These are phyloP conservation scores for Scutellaria baicalensis DNA, from an alignment of 257 asterid genomes.

Conservation along the genomic window DNA sequence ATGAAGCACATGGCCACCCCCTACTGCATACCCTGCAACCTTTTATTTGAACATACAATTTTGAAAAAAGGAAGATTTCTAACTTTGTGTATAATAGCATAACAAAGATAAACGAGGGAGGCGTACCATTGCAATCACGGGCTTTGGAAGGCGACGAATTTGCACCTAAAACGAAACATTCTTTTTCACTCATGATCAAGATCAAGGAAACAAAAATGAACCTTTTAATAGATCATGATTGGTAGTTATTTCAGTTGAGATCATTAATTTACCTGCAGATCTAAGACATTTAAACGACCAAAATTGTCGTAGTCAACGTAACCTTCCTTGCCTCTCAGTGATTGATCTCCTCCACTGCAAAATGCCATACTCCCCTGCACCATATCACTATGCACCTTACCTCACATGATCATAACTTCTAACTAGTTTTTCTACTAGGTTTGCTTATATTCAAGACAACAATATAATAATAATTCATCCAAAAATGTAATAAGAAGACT, in stretches of 20 bases:
- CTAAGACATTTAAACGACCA: conserved; percentile 91
- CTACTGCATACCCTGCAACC: conserved; percentile 99
- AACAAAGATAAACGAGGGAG: not conserved
- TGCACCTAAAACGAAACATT: conserved; percentile 48
- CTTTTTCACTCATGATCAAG: not conserved
- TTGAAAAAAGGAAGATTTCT: not conserved
- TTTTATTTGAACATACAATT: conserved; percentile 13
- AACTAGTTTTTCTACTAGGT: no score
- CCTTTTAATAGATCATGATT: not conserved
- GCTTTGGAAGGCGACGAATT: conserved; percentile 94
- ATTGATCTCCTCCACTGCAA: conserved; percentile 96
- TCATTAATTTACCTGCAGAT: conserved; percentile 54
- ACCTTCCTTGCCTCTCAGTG: conserved; percentile 79
- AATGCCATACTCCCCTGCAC: conserved; percentile 77
- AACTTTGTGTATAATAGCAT: not conserved
- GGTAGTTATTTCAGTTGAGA: not conserved
- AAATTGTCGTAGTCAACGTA: conserved; percentile 71
- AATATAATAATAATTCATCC: not conserved
- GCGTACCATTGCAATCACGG: conserved; percentile 89
- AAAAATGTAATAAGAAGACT: no score
- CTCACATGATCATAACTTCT: not conserved
- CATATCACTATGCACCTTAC: not conserved
- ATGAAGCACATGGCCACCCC: conserved; percentile 94
- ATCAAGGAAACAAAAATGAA: not conserved
- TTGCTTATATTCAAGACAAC: not conserved